Conservation (phyloP, 768 basidiomycete genomes). For the Boletus sp. region DNA sequence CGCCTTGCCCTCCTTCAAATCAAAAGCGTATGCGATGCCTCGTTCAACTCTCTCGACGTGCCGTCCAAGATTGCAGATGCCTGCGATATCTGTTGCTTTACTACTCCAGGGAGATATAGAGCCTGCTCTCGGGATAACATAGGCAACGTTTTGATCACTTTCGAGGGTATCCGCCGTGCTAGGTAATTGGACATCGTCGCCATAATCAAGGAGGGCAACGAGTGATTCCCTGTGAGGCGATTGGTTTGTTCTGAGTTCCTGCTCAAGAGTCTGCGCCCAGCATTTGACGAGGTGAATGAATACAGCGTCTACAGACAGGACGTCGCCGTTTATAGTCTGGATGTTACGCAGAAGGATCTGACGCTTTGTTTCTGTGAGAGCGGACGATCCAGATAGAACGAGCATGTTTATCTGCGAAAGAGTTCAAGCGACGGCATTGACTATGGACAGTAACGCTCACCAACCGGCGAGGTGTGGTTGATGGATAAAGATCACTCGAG, state of each 20-base stretch:
- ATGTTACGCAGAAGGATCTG: constrained; percentile 61
- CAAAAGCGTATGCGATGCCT: constrained; percentile 69
- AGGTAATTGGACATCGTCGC: constrained; percentile 63
- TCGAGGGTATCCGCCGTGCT: constrained; percentile 39
- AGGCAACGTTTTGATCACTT: constrained; percentile 48
- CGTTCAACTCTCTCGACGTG: constrained; percentile 84
- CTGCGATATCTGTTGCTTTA: constrained; percentile 95
- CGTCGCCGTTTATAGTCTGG: constrained; percentile 46
- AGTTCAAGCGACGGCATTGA: background rate
- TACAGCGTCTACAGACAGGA: constrained; percentile 75
- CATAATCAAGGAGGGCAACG: constrained; percentile 77
- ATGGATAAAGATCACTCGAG: constrained; percentile 1
- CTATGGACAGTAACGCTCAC: constrained; percentile 9
- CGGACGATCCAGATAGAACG: constrained; percentile 73
- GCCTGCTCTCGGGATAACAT: constrained; percentile 79
- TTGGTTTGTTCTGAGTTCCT: constrained; percentile 41
- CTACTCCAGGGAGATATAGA: constrained; percentile 99
- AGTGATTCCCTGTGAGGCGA: constrained; percentile 55
- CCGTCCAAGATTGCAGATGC: constrained; percentile 75
- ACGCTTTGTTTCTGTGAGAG: constrained; percentile 69
- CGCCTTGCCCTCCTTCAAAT: constrained; percentile 37
- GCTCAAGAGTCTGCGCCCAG: constrained; percentile 42
- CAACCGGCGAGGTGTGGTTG: constrained; percentile 12
- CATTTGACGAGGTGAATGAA: constrained; percentile 86
- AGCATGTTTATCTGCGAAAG: constrained; percentile 54